A percentile compares a stretch with the other conserved stretches of the same genome.
Conservation (phyloP, 768 basidiomycete genomes). For the Agrocybe chaxingu region DNA sequence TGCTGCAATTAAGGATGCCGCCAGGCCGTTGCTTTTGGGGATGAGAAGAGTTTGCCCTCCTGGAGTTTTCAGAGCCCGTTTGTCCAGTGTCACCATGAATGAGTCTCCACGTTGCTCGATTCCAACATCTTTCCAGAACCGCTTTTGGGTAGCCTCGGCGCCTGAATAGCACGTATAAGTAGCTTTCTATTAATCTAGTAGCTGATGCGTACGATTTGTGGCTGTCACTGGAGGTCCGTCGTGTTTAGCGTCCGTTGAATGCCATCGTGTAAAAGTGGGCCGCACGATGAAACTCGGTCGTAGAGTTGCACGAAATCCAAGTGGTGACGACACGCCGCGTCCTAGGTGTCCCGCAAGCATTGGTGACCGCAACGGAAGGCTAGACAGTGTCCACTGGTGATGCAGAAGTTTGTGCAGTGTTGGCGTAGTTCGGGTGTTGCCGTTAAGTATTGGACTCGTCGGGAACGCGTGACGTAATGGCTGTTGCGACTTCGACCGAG, state of each 20-base stretch:
- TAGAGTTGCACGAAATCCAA: background rate
- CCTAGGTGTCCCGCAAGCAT: conserved; percentile 10
- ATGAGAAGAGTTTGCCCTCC: conserved; percentile 72
- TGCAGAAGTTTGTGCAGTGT: no score
- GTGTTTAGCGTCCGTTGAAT: conserved; percentile 20
- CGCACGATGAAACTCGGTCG: background rate
- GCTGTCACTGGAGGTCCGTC: conserved; percentile 52
- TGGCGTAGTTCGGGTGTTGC: no score
- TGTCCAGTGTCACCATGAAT: conserved; percentile 73
- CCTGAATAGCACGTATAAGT: conserved; percentile 39
- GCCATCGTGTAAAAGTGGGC: conserved; percentile 16
- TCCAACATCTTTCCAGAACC: conserved; percentile 95
- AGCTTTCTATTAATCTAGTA: conserved; percentile 1
- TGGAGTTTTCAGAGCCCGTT: conserved; percentile 84
- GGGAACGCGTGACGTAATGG: no score
- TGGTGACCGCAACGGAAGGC: no score
- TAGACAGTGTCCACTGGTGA: no score
- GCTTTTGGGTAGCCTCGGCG: conserved; percentile 79
- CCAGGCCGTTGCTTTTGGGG: conserved; percentile 64
- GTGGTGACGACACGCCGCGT: conserved; percentile 8
- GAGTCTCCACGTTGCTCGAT: conserved; percentile 56
- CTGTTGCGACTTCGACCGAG: no score
- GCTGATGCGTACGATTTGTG: conserved; percentile 54
- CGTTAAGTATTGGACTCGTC: no score
- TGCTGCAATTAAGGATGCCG: conserved; percentile 83